Evolutionary conservation across 1,284 basidiomycete species (phyloP), one percentile per base, ranked within the genome.

Genomic region (Apiotrichum sp.): DNA sequence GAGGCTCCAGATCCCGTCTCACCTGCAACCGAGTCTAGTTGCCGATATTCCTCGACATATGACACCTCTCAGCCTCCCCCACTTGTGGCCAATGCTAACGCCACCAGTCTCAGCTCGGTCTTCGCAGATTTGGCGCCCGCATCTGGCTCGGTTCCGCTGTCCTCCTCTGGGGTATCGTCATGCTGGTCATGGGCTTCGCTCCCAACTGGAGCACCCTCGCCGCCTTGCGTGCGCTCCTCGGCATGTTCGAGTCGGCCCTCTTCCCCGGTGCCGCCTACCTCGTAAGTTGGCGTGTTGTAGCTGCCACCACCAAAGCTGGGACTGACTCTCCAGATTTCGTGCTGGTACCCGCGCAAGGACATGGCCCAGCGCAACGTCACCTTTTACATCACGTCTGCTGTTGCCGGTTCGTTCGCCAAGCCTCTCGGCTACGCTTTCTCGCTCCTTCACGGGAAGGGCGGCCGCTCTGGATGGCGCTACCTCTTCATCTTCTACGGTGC

Each of bases 271-370:
- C 71, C 51, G 73, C 77, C 5, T 78, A 69, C 65, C 68, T 80
- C 16, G 22, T 22, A 22, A 22, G 22, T 22, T 22, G 22, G 22
- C 22, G 22, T 22, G 22, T 22, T 22, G 22, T 22, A 22, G 22
- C 22, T 22, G 22, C 22, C 22, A 22, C 22, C 22, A 22, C 22
- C 22, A 22, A 22, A 22, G 22, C 22, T 22, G 22, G 22, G 22
- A 22, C 22, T 22, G 22, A 22, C 22, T 22, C 22, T 22, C 22
- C 22, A 22, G 22, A 74, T 79, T 55, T 72, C 76, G 4, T 73
- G 68, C 40, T 80, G 59, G 78, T 80, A 80, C 66, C 75, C 76
- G 2, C 74, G 79, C 32, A 68, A 69, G 52, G 74, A 78, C 62
- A 74, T 75, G 52, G 75, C 78, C 47, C 63, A 66, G 10, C 64